Percentiles rank a stretch among this genome's conserved stretches.
These are phyloP conservation scores for Pseudomonodictys pantanalensis DNA, from an alignment of 495 filamentous ascomycete genomes.

Conservation along the genomic window DNA sequence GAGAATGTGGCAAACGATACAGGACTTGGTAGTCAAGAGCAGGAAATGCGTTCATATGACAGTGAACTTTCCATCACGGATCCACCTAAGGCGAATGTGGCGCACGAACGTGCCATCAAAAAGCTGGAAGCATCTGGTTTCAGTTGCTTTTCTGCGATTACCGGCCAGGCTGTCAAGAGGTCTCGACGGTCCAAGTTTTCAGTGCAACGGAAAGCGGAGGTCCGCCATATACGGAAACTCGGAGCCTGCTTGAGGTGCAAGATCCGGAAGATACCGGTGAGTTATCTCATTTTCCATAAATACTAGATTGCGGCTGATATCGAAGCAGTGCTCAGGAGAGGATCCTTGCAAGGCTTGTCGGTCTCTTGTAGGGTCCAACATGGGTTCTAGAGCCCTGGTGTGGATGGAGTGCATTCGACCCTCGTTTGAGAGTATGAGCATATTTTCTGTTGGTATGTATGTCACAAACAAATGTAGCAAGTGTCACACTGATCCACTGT, in stretches of 20 bases:
- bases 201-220: neutral
- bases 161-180: neutral
- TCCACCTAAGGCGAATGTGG: too few relatives aligned
- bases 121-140: too few relatives aligned
- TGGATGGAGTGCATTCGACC: constrained; percentile 14
- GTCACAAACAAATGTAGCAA: neutral
- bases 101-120: too few relatives aligned
- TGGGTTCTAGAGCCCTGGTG: neutral
- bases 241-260: neutral
- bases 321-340: neutral
- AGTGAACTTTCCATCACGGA: too few relatives aligned
- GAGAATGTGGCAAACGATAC: neutral
- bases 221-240: neutral
- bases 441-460: neutral
- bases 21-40: too few relatives aligned
- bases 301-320: neutral
- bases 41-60: too few relatives aligned
- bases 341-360: neutral
- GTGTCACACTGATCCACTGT: neutral
- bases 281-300: neutral
- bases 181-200: neutral
- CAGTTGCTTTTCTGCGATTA: neutral
- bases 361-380: too few relatives aligned
- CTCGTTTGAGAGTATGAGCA: neutral
- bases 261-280: neutral